A percentile compares a stretch with the other conserved stretches of the same genome.
Evolutionary conservation across 345 rosid species (phyloP).

Genomic region (Citrus sp.): DNA sequence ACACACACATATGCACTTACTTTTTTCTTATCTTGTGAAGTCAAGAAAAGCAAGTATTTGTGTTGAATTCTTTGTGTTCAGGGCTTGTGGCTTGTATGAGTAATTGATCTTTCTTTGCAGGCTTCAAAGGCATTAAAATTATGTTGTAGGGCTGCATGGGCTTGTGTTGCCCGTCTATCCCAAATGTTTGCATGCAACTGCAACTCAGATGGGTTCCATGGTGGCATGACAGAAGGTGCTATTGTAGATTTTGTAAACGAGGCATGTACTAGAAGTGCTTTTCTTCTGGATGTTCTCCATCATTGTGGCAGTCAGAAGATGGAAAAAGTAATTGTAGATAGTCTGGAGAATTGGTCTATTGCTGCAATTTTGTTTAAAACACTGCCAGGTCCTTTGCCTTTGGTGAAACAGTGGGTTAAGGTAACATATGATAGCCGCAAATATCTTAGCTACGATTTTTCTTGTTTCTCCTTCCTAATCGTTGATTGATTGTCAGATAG

Average conservation of each 20-base stretch:
- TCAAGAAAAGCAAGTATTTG: not conserved
- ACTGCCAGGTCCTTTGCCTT: constrained; percentile 57
- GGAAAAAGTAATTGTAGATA: constrained; percentile 32
- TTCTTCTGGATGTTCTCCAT: constrained; percentile 70
- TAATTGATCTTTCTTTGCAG: constrained; percentile 40
- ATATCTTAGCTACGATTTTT: constrained; percentile 8
- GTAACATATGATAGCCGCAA: constrained; percentile 34
- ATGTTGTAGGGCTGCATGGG: constrained; percentile 79
- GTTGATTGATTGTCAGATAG: constrained; percentile 47
- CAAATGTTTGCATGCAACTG: constrained; percentile 28
- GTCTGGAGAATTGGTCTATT: constrained; percentile 67
- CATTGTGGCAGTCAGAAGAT: constrained; percentile 45
- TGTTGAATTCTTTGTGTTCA: constrained; percentile 1
- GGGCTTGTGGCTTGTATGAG: not conserved
- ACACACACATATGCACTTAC: not conserved
- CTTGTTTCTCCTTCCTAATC: constrained; percentile 29
- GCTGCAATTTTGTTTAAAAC: constrained; percentile 46
- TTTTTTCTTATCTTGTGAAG: not conserved
- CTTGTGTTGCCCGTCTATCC: constrained; percentile 45
- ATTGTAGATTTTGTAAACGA: constrained; percentile 53
- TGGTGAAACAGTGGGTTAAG: constrained; percentile 95
- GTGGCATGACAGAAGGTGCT: constrained; percentile 47
- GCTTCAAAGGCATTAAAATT: constrained; percentile 71
- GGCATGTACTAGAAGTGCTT: constrained; percentile 57
- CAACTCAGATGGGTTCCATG: constrained; percentile 25